Conservation (phyloP, 768 basidiomycete genomes). For the Lentinula guzmanii region DNA sequence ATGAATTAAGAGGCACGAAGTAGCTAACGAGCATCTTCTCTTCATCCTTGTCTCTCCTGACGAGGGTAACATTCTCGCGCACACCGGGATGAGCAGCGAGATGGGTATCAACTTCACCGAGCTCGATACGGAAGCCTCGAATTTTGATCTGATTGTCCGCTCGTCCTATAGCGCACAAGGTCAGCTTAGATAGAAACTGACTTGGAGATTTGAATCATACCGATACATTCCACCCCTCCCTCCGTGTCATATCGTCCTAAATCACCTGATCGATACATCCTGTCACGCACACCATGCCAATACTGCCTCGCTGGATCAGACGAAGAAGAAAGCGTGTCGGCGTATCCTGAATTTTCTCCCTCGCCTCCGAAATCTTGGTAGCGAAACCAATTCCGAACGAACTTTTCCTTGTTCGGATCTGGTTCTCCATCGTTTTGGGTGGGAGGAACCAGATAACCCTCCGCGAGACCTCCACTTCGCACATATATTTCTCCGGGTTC, state of each 20-base stretch:
- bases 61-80: constrained; percentile 96
- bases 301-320: constrained; percentile 69
- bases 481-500: constrained; percentile 99
- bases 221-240: constrained; percentile 87
- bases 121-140: constrained; percentile 96
- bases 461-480: constrained; percentile 90
- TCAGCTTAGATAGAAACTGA: neutral
- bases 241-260: constrained; percentile 90
- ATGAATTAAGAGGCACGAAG: constrained; percentile 62
- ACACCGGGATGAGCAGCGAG: constrained; percentile 90
- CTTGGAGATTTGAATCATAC: neutral
- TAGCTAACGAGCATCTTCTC: constrained; percentile 98
- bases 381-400: constrained; percentile 92
- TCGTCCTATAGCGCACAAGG: constrained; percentile 47
- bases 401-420: constrained; percentile 83
- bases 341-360: neutral
- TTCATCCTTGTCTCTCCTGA: constrained; percentile 96
- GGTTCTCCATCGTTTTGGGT: constrained; percentile 69
- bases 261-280: constrained; percentile 98
- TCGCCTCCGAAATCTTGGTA: constrained; percentile 5
- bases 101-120: constrained; percentile 96
- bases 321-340: constrained; percentile 21
- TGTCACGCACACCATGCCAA: constrained; percentile 94
- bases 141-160: constrained; percentile 99
- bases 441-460: constrained; percentile 83